phyloP scores from a whole-genome alignment of 768 basidiomycete genomes.

The Paxillus rubicundulus region DNA sequence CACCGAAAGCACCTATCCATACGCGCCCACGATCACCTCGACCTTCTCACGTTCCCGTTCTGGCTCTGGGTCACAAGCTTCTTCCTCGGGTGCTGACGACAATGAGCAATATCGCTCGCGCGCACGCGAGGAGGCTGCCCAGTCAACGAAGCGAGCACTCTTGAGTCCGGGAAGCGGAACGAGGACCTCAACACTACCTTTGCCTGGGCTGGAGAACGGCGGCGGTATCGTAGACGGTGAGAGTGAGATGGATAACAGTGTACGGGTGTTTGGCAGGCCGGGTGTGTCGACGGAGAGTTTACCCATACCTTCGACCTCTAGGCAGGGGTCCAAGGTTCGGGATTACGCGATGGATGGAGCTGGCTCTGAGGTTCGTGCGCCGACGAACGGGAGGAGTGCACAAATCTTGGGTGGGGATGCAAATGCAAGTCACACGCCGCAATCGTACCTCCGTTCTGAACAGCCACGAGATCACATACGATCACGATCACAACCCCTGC shows the following conservation, averaged over 20 bases:
- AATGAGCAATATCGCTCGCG: constrained; percentile 16
- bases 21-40: constrained; percentile 19
- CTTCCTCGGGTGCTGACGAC: constrained; percentile 20
- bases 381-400: neutral
- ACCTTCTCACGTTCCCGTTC: constrained; percentile 19
- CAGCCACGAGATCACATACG: neutral
- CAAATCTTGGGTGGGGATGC: neutral
- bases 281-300: constrained; percentile 74
- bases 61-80: constrained; percentile 13
- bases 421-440: constrained; percentile 1
- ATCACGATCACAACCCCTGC: constrained; percentile 6
- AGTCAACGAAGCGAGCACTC: constrained; percentile 17
- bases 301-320: constrained; percentile 21
- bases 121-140: constrained; percentile 18
- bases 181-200: constrained; percentile 37
- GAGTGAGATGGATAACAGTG: constrained; percentile 66
- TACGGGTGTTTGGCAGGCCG: constrained; percentile 73
- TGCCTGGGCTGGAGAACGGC: constrained; percentile 3
- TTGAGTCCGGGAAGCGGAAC: constrained; percentile 22
- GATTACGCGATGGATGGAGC: neutral
- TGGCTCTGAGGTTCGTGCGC: constrained; percentile 1
- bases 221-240: constrained; percentile 1
- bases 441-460: neutral
- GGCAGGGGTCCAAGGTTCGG: neutral
- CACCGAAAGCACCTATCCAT: constrained; percentile 28